A percentile compares a stretch with the other conserved stretches of the same genome.
These are phyloP conservation scores for Hanseniaspora nectarophila DNA, from an alignment of 805 yeast genomes.

Conservation along the genomic window DNA sequence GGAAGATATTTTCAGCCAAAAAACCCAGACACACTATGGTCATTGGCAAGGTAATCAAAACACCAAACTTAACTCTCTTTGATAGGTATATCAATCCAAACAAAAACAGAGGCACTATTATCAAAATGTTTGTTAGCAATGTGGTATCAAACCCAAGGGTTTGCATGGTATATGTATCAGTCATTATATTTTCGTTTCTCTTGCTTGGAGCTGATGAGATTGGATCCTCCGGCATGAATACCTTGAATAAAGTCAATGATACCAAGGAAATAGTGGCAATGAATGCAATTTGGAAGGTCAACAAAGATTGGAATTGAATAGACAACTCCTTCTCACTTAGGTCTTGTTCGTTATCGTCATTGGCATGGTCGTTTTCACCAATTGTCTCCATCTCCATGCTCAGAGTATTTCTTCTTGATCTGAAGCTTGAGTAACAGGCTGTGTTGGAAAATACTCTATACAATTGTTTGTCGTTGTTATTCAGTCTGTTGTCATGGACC, in stretches of 20 bases:
- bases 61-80: slow-evolving; percentile 5
- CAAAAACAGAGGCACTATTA: slow-evolving; percentile 1
- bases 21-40: not conserved
- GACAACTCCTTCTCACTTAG: slow-evolving; percentile 4
- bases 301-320: slow-evolving; percentile 8
- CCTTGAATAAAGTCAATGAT: not conserved
- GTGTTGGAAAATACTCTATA: slow-evolving; percentile 4
- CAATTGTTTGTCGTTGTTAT: not conserved
- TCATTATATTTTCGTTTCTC: not conserved
- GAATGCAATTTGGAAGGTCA: slow-evolving; percentile 11
- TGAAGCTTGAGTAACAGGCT: slow-evolving; percentile 1
- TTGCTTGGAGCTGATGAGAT: not conserved
- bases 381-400: slow-evolving; percentile 7
- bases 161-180: not conserved
- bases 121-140: slow-evolving; percentile 1
- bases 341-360: not conserved
- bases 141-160: slow-evolving; percentile 4
- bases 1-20: not conserved
- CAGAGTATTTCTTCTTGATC: slow-evolving; percentile 12
- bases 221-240: not conserved
- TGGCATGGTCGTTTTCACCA: not conserved
- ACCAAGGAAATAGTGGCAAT: slow-evolving; percentile 2
- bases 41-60: slow-evolving; percentile 10
- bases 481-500: not conserved
- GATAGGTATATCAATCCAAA: slow-evolving; percentile 8